Percentiles rank a stretch among this genome's conserved stretches.
Evolutionary conservation across 176 grass and related monocot species (phyloP).

Genomic region (Bromus sterilis): DNA sequence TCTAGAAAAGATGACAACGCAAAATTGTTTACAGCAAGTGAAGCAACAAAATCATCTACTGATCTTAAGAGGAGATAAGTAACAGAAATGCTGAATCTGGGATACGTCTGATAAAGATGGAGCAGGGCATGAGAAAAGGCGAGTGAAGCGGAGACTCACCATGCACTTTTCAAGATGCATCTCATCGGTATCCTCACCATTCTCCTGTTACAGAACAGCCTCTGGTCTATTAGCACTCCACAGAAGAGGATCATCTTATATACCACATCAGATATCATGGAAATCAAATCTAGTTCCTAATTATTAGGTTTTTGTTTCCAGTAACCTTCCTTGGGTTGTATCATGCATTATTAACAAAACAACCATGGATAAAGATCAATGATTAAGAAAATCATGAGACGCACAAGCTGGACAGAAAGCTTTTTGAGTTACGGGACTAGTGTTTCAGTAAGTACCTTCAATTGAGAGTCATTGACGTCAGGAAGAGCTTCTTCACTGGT

Average conservation of each 20-base stretch:
- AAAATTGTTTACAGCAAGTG: not conserved
- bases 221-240: not conserved
- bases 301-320: not conserved
- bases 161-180: not conserved
- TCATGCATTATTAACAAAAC: slow-evolving; percentile 1
- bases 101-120: not conserved
- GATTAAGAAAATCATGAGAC: not conserved
- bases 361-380: not conserved
- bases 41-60: not conserved
- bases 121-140: not conserved
- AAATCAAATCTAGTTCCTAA: not conserved
- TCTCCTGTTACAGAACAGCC: not conserved
- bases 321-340: not conserved
- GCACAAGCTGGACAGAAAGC: not conserved
- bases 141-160: not conserved
- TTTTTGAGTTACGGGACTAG: not conserved
- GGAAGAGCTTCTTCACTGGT: slow-evolving; percentile 6
- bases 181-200: not conserved
- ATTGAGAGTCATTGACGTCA: slow-evolving; percentile 13
- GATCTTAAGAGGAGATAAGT: not conserved
- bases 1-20: not conserved
- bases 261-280: not conserved
- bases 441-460: slow-evolving; percentile 22
- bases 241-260: not conserved
- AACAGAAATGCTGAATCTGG: not conserved